Base-by-base conservation (phyloP, 2,329 filamentous ascomycete genomes). In the Cryphonectria radicalis region DNA sequence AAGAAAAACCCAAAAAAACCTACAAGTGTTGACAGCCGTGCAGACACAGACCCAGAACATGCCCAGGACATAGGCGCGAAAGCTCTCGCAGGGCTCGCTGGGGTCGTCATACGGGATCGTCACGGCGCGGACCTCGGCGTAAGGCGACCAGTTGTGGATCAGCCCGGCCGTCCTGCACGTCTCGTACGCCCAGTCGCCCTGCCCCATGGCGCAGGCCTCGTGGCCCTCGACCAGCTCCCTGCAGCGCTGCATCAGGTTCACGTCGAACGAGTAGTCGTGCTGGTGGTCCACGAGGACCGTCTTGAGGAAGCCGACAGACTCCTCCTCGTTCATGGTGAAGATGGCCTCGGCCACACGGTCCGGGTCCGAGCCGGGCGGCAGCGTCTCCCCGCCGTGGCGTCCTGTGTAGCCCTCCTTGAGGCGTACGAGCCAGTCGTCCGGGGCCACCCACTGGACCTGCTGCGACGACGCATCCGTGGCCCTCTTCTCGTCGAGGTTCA, bases 191-290 rank as follows among this genome's bases (percentile, higher is more conserved):
- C 77, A 79, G 57, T 79, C 77, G 53, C 74, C 77, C 35, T 75
- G 69, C 57, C 75, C 72, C 76, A 79, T 74, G 13, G 71, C 76
- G 71, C 77, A 79, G 8, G 74, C 73, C 67, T 76, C 70, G 63
- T 75, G 67, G 28, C 77, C 77, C 67, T 74, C 66, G 5, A 76
- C 64, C 6, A 79, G 73, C 59, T 77, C 72, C 50, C 64, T 55
- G 67, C 75, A 64, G 14, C 74, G 75, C 1, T 71, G 67, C 70
- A 78, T 72, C 67, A 77, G 70, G 14, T 37, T 66, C 59, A 73
- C 72, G 67, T 77, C 76, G 63, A 77, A 76, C 63, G 77, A 77
- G 62, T 78, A 78, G 73, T 78, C 77, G 25, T 77, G 73, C 59
- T 74, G 70, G 42, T 77, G 76, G 62, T 66, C 72, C 19, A 73